Percentiles rank a stretch among this genome's conserved stretches.
Evolutionary conservation across 257 asterid genomes (phyloP).

Genomic region (Scutellaria minor): DNA sequence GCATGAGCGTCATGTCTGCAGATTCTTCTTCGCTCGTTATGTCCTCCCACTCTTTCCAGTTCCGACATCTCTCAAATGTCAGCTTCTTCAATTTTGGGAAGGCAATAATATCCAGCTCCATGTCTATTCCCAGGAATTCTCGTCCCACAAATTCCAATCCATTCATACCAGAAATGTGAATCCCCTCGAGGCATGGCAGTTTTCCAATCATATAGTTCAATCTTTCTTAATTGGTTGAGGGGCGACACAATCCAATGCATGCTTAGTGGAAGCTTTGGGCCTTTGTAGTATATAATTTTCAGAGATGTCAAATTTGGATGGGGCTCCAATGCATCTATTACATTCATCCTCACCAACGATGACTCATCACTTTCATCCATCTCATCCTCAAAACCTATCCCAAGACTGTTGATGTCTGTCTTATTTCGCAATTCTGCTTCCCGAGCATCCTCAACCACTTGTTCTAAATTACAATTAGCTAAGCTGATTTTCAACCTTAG

Average conservation of each 20-base stretch:
- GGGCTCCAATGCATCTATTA: constrained; percentile 33
- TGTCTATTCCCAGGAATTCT: constrained; percentile 34
- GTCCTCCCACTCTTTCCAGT: constrained; percentile 45
- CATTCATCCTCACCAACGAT: background rate
- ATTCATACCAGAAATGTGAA: background rate
- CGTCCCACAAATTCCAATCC: constrained; percentile 32
- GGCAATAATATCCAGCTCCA: background rate
- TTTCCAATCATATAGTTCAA: background rate
- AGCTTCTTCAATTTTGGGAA: constrained; percentile 40
- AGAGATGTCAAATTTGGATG: constrained; percentile 25
- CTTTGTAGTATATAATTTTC: background rate
- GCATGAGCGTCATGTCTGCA: constrained; percentile 5
- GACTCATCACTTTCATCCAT: background rate
- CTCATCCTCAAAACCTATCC: background rate
- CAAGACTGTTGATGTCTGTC: background rate
- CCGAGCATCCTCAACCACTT: constrained; percentile 26
- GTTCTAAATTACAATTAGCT: background rate
- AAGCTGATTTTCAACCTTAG: background rate
- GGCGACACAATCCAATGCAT: constrained; percentile 3
- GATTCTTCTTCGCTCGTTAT: constrained; percentile 23
- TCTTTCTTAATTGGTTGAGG: background rate
- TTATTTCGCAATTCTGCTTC: constrained; percentile 35
- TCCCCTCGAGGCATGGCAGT: constrained; percentile 33
- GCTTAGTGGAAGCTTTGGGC: background rate
- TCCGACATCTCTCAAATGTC: background rate